Conservation (phyloP, 495 filamentous ascomycete genomes). For the Penicillium flavigenum region DNA sequence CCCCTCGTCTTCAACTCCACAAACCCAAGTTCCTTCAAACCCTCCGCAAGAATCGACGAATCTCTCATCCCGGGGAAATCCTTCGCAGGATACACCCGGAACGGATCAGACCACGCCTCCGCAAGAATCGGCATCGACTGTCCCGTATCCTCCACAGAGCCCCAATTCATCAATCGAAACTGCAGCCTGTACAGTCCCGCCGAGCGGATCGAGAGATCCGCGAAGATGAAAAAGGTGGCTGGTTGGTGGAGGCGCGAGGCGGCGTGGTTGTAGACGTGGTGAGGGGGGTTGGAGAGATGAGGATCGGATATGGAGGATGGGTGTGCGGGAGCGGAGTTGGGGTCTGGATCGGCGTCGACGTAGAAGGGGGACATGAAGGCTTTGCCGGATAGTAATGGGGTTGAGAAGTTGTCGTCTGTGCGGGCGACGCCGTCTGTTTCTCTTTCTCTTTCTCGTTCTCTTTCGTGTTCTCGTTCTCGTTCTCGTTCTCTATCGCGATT, state of each 20-base stretch:
- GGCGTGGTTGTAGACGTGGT: constrained; percentile 11
- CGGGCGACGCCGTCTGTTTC: constrained; percentile 20
- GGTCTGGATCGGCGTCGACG: constrained; percentile 47
- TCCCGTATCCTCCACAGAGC: constrained; percentile 50
- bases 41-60: constrained; percentile 40
- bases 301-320: constrained; percentile 53
- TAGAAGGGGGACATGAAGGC: constrained; percentile 45
- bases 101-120: constrained; percentile 70
- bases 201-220: constrained; percentile 87
- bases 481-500: constrained; percentile 52
- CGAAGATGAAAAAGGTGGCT: constrained; percentile 83
- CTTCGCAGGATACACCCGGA: constrained; percentile 92
- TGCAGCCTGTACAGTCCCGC: constrained; percentile 79
- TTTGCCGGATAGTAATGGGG: constrained; percentile 42
- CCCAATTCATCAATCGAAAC: constrained; percentile 80
- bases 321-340: constrained; percentile 58
- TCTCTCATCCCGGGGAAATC: constrained; percentile 92
- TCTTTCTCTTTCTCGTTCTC: neutral
- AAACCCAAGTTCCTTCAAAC: constrained; percentile 47
- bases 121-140: constrained; percentile 62
- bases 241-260: constrained; percentile 29
- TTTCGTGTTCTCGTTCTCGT: constrained; percentile 9
- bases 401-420: constrained; percentile 30
- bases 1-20: constrained; percentile 49
- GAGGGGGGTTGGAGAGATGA: neutral